These are phyloP conservation scores for Medicago arabica DNA, from an alignment of 306 rosid species.

Conservation along the genomic window DNA sequence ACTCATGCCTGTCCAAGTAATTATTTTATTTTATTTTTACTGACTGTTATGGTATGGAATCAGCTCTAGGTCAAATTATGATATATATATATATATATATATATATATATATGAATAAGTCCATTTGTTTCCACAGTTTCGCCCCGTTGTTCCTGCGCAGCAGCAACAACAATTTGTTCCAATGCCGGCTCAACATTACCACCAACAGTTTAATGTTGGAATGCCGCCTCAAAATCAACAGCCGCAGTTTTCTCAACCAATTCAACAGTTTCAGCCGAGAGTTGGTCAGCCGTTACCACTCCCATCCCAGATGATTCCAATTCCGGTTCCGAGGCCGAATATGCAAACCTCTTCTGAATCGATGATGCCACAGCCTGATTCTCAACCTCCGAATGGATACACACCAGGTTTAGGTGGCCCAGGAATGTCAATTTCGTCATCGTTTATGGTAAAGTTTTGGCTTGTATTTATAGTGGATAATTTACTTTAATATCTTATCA, in stretches of 20 bases:
- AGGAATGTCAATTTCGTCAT: slow-evolving; percentile 63
- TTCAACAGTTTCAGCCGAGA: slow-evolving; percentile 72
- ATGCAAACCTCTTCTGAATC: slow-evolving; percentile 64
- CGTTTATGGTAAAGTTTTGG: slow-evolving; percentile 69
- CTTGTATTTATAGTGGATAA: slow-evolving; percentile 25
- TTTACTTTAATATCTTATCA: slow-evolving; percentile 15
- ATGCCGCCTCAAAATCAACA: slow-evolving; percentile 73
- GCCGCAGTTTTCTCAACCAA: slow-evolving; percentile 70
- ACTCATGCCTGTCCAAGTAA: slow-evolving; percentile 81
- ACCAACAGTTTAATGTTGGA: slow-evolving; percentile 72
- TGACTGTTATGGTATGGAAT: slow-evolving; percentile 23
- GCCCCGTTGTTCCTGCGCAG: slow-evolving; percentile 69
- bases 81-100: too few species aligned
- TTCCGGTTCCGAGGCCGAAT: slow-evolving; percentile 68
- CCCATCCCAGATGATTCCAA: slow-evolving; percentile 63
- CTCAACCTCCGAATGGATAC: slow-evolving; percentile 68
- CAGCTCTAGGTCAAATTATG: slow-evolving; percentile 15
- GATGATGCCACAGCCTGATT: slow-evolving; percentile 57
- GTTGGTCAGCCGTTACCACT: slow-evolving; percentile 65
- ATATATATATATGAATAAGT: neutral
- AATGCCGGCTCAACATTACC: slow-evolving; percentile 73
- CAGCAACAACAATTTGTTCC: slow-evolving; percentile 77
- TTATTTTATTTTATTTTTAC: slow-evolving; percentile 18
- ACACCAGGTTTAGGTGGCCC: slow-evolving; percentile 69
- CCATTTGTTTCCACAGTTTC: slow-evolving; percentile 65